Evolutionary conservation across 345 rosid species (phyloP), one percentile per base, ranked within the genome.

Genomic region (Aquilaria malaccensis): DNA sequence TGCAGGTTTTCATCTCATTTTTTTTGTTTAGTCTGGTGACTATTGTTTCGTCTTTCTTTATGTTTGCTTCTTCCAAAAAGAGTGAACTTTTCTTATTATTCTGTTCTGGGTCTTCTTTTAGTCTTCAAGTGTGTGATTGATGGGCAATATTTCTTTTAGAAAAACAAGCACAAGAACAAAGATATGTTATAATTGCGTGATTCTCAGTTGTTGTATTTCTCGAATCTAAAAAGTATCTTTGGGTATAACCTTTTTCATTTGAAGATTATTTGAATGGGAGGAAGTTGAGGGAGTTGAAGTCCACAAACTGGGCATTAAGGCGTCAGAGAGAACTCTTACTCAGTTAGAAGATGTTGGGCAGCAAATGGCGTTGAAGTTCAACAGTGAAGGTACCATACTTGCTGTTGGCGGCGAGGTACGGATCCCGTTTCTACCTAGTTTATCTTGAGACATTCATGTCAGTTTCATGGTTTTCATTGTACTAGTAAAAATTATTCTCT

Each of bases 331-430:
- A 70, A 82, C 72, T 51, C 76, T 88, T 65, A 59, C 51, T 4
- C 78, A 78, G 65, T 81, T 95, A 55, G 76, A 67, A 59, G 77
- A 80, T 70, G 81, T 81, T 65, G 95, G 88, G 52, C 95, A 85
- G 67, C 97, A 85, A 68, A 74, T 91, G 60, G 88, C 89, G 50
- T 56, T 95, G 60, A 81, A 72, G 22, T 95, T 91, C 30, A 75
- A 83, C 76, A 79, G 60, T 51, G 89, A 91, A 13, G 88, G 90
- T 49, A 78, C 95, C 58, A 61, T 70, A 37, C 81, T 91, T 45
- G 96, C 97, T 49, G 68, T 74, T 63, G 99, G 99, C 55, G 85
- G 86, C 0, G 97, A 95, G 97, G 96, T 94, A 82, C 55, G 55
- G 61, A 4, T 61, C 70, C 56, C 58, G 67, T 52, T 52, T 30